Percentiles rank a stretch among this genome's conserved stretches.
phyloP scores from a whole-genome alignment of 1,139 yeast species.

The Kazachstania sp. region DNA sequence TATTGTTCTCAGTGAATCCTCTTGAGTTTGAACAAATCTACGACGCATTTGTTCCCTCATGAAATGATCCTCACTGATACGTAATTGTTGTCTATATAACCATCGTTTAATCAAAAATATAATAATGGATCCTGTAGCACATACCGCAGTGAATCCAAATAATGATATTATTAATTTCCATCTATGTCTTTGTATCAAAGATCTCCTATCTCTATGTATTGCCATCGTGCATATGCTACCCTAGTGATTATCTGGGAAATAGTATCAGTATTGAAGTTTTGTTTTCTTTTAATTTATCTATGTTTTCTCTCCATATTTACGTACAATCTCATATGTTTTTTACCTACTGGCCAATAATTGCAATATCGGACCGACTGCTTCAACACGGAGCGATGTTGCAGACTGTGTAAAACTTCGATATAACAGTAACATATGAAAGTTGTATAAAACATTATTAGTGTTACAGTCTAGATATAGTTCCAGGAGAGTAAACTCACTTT shows the following conservation, averaged over 20 bases:
- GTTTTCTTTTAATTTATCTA: too few species aligned
- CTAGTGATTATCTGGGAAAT: too few species aligned
- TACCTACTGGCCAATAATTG: too few species aligned
- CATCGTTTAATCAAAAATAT: conserved; percentile 23
- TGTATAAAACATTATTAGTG: neutral
- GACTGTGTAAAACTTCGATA: too few species aligned
- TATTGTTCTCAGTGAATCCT: conserved; percentile 79
- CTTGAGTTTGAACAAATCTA: conserved; percentile 84
- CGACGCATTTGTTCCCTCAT: conserved; percentile 69
- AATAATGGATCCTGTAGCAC: conserved; percentile 24
- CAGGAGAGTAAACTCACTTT: too few species aligned
- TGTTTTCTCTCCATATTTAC: too few species aligned
- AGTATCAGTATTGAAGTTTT: neutral
- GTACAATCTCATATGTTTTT: too few species aligned
- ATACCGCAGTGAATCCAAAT: conserved; percentile 17
- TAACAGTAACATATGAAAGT: too few species aligned
- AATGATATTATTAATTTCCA: conserved; percentile 19
- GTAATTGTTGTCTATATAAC: conserved; percentile 32
- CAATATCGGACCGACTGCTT: too few species aligned
- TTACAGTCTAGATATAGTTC: too few species aligned
- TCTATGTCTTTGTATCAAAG: conserved; percentile 4
- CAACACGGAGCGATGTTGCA: too few species aligned
- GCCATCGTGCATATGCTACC: neutral
- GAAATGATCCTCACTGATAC: conserved; percentile 63
- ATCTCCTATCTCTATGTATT: neutral